phyloP scores from a whole-genome alignment of 202 grass and related monocot species.

The Carex arenaria region DNA sequence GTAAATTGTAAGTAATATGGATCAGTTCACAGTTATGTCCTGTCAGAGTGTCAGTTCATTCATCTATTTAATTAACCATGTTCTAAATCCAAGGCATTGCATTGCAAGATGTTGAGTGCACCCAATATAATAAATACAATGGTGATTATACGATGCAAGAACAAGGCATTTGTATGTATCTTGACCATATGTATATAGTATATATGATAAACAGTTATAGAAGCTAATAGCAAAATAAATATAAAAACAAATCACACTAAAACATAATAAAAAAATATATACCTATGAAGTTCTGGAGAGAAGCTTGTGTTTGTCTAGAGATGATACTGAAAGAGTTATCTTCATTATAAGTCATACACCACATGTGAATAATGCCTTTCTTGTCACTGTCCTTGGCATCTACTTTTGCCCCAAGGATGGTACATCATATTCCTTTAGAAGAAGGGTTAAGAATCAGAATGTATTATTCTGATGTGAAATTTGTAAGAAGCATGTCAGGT shows the following conservation, averaged over 20 bases:
- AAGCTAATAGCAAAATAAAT: neutral
- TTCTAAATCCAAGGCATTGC: neutral
- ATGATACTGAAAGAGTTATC: neutral
- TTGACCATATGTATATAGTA: neutral
- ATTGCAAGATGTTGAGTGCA: neutral
- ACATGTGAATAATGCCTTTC: constrained; percentile 15
- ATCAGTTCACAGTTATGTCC: neutral
- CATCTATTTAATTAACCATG: neutral
- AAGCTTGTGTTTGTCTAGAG: neutral
- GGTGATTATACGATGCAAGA: neutral
- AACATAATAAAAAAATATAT: neutral
- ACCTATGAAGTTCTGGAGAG: neutral
- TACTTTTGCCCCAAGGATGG: too few species aligned
- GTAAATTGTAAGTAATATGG: neutral
- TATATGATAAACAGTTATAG: too few species aligned
- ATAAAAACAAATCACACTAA: neutral
- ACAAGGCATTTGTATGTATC: neutral
- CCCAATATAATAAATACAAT: neutral
- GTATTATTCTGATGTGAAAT: neutral
- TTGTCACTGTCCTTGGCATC: neutral
- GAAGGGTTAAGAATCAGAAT: too few species aligned
- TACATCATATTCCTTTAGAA: too few species aligned
- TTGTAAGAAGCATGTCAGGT: neutral
- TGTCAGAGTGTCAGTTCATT: too few species aligned
- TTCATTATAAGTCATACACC: neutral